Base-by-base conservation (phyloP, 345 rosid genomes). In the Arabis hirsuta region DNA sequence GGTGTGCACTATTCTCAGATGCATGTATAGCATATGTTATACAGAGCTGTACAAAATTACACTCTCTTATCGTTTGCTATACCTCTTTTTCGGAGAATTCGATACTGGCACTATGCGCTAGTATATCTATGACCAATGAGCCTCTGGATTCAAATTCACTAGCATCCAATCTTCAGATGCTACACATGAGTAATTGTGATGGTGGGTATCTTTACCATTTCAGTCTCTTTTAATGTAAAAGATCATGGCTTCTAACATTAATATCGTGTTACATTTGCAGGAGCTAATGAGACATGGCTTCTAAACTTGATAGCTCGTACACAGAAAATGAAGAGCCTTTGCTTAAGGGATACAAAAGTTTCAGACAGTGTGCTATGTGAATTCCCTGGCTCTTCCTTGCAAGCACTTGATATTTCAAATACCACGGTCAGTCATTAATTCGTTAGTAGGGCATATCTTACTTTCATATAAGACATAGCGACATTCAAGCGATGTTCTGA, bases 141-240 rank as follows among this genome's bases (percentile, higher is more conserved):
- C 58, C 60, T 59, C 45, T 82, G 63, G 73, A 75, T 43, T 55
- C 74, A 76, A 58, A 73, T 67, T 65, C 83, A 1, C 41, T 81
- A 81, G 88, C 90, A 43, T 60, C 72, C 48, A 81, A 80, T 69
- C 87, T 91, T 82, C 84, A 83, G 73, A 79, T 57, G 31, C 82
- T 91, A 71, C 97, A 91, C 74, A 82, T 91, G 79, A 87, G 89
- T 63, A 85, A 86, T 60, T 91, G 96, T 78, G 81, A 82, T 56
- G 86, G 97, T 91, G 38, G 27, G 73, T 67, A 34, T 50, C 24
- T 54, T 67, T 62, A 43, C 55, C 54, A 71, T 53, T 45, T 45
- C 47, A 39, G 44, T 27, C 59, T 52, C 68, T 74, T 42, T 12
- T 42, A 13, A 55, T 12, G 61, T 27, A 39, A 16, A 54, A 29